Evolutionary conservation across 306 rosid species (phyloP).

Genomic region (Cicer bijugum): DNA sequence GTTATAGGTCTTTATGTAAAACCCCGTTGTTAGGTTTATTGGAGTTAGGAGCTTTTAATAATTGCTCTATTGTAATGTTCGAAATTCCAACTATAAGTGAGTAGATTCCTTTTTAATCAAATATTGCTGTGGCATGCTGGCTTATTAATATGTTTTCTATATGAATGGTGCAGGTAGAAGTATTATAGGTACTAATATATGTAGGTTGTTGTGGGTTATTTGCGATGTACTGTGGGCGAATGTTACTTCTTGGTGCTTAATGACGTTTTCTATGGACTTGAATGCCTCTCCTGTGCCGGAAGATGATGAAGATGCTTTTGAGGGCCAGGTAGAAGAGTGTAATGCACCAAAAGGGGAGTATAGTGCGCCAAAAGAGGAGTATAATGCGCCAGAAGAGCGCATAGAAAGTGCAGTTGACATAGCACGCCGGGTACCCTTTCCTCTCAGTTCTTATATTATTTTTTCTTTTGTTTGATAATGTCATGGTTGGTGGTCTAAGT

Average conservation of each 20-base stretch:
- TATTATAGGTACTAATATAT: background rate
- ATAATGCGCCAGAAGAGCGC: slow-evolving; percentile 66
- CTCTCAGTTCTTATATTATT: slow-evolving; percentile 27
- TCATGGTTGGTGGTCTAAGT: background rate
- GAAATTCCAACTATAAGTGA: slow-evolving; percentile 19
- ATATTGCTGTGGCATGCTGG: background rate
- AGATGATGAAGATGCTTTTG: slow-evolving; percentile 82
- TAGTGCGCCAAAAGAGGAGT: slow-evolving; percentile 68
- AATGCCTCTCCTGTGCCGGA: slow-evolving; percentile 95
- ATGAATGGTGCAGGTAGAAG: slow-evolving; percentile 48
- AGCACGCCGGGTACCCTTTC: slow-evolving; percentile 73
- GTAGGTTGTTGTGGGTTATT: slow-evolving; percentile 38
- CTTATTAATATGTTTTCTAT: slow-evolving; percentile 36
- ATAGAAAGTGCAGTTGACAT: slow-evolving; percentile 72
- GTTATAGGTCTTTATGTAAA: no score
- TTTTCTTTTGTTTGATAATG: slow-evolving; percentile 33
- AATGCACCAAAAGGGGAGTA: slow-evolving; percentile 60
- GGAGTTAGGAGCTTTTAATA: slow-evolving; percentile 23
- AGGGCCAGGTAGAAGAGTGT: slow-evolving; percentile 61
- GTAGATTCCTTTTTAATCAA: background rate
- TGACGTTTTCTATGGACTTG: slow-evolving; percentile 88
- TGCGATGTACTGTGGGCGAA: slow-evolving; percentile 44
- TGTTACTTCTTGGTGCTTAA: slow-evolving; percentile 57
- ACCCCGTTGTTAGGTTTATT: slow-evolving; percentile 14
- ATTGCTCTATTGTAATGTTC: slow-evolving; percentile 8